Base-by-base conservation (phyloP, 2,329 filamentous ascomycete genomes). In the Colletotrichum endophyticum region DNA sequence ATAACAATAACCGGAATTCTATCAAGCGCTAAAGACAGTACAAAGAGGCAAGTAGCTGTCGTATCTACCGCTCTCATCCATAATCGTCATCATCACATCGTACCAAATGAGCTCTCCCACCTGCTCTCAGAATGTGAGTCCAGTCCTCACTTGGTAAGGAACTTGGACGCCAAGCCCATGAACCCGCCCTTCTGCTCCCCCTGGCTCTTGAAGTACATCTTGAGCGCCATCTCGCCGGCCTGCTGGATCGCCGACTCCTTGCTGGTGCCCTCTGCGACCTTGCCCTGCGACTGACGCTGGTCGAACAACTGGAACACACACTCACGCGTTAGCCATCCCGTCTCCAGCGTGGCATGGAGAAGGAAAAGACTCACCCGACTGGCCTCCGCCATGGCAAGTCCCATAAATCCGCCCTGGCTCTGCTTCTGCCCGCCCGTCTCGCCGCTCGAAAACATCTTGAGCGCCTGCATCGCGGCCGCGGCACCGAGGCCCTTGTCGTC, bases 191-290 rank as follows among this genome's bases (percentile, higher is more conserved):
- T 84, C 44, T 88, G 86, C 78, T 89, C 85, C 25, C 90, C 90
- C 83, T 95, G 90, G 80, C 91, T 92, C 91, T 98, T 96, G 88
- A 98, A 87, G 85, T 96, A 98, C 92, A 98, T 94, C 91, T 98
- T 96, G 80, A 98, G 85, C 4, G 96, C 96, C 91, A 95, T 94
- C 89, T 98, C 93, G 3, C 93, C 96, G 5, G 96, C 96, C 84
- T 93, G 89, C 83, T 94, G 92, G 63, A 98, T 88, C 66, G 92
- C 95, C 64, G 92, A 93, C 85, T 98, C 92, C 91, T 98, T 98
- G 85, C 91, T 94, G 7, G 94, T 91, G 30, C 90, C 89, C 28
- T 89, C 85, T 5, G 87, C 83, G 25, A 91, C 86, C 79, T 90
- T 88, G 79, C 91, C 91, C 79, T 89, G 84, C 12, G 88, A 85